Evolutionary conservation across 2,329 filamentous ascomycete species (phyloP), one percentile per base, ranked within the genome.

Genomic region (Chalara sp.): DNA sequence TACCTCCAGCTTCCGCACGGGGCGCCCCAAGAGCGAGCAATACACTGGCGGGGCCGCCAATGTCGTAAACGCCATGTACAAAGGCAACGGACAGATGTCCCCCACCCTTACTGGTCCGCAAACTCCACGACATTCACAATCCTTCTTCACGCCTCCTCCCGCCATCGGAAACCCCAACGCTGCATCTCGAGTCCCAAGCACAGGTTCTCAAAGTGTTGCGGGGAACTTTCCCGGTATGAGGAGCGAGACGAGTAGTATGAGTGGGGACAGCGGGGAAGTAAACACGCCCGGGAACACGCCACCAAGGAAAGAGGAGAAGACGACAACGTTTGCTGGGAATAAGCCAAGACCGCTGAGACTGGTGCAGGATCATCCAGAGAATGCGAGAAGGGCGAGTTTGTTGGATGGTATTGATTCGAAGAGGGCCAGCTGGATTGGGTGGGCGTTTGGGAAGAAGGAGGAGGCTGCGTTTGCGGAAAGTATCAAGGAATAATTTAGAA

Each of bases 11-110:
- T 74, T 75, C 48, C 75, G 79, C 53, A 47, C 48, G 11, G 65
- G 56, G 47, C 72, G 81, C 39, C 82, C 82, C 50, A 79, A 80
- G 70, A 83, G 80, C 61, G 81, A 85, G 60, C 81, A 85, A 66
- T 80, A 72, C 62, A 78, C 77, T 0, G 64, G 61, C 6, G 66
- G 69, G 11, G 83, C 83, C 13, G 86, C 87, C 6, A 81, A 78
- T 53, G 80, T 95, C 32, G 85, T 96, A 46, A 89, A 88, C 61
- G 90, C 91, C 68, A 95, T 96, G 87, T 95, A 95, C 72, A 85
- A 84, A 63, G 86, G 86, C 11, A 47, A 47, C 5, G 79, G 83
- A 7, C 74, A 79, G 50, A 71, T 68, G 42, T 86, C 83, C 28
- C 76, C 81, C 43, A 72, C 78, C 4, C 70, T 83, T 30, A 72